Conservation (phyloP, 2,329 filamentous ascomycete species). For the Botrytis paeoniae region DNA sequence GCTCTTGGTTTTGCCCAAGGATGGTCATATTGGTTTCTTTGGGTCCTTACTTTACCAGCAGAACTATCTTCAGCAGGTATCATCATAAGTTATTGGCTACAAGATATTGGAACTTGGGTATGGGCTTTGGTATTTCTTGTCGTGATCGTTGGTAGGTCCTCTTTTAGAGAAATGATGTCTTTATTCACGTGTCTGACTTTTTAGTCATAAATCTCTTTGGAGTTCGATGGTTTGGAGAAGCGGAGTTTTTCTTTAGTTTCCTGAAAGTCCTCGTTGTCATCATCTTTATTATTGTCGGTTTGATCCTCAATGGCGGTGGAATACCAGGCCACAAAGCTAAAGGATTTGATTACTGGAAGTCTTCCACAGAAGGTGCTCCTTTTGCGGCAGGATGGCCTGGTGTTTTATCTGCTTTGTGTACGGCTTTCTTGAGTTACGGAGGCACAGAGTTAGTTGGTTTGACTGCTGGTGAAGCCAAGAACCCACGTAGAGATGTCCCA, state of each 20-base stretch:
- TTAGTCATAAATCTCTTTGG: slow-evolving; percentile 65
- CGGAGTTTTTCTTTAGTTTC: slow-evolving; percentile 76
- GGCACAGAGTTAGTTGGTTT: slow-evolving; percentile 63
- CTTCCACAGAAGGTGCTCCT: background rate
- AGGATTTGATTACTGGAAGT: slow-evolving; percentile 12
- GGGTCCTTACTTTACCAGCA: slow-evolving; percentile 3
- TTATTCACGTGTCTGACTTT: background rate
- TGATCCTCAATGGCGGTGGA: slow-evolving; percentile 4
- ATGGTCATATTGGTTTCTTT: slow-evolving; percentile 31
- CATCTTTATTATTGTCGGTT: slow-evolving; percentile 66
- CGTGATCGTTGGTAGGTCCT: background rate
- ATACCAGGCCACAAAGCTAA: slow-evolving; percentile 9
- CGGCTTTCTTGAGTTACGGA: slow-evolving; percentile 46
- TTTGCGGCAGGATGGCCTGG: slow-evolving; percentile 6
- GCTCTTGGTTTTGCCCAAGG: slow-evolving; percentile 66
- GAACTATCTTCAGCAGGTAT: slow-evolving; percentile 5
- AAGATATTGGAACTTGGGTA: slow-evolving; percentile 5
- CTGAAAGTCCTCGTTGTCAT: slow-evolving; percentile 67
- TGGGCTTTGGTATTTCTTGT: slow-evolving; percentile 6
- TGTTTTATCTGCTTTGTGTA: slow-evolving; percentile 6
- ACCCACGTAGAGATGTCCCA: slow-evolving; percentile 46
- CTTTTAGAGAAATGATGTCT: background rate
- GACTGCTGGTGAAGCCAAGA: slow-evolving; percentile 52
- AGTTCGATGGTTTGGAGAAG: slow-evolving; percentile 73
- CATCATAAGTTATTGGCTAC: slow-evolving; percentile 14